Evolutionary conservation across 2,329 filamentous ascomycete species (phyloP).

Genomic region (Spiromastix sp.): DNA sequence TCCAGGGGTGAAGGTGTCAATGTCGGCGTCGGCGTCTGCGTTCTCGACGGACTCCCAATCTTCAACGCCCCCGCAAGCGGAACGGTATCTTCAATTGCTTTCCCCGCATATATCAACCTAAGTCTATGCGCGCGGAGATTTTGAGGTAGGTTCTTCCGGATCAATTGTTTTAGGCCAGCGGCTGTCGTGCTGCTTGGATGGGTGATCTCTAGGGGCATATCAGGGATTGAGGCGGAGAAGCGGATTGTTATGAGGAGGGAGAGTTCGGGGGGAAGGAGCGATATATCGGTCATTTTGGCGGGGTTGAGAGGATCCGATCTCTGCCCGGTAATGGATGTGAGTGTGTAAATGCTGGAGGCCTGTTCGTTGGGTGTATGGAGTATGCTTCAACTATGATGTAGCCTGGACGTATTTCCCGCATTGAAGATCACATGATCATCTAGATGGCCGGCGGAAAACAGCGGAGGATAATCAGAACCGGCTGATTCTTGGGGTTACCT

Average conservation of each 20-base stretch:
- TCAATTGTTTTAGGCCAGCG: conserved; percentile 68
- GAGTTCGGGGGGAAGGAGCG: conserved; percentile 9
- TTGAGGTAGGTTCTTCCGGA: conserved; percentile 59
- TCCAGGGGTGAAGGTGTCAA: not conserved
- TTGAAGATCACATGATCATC: too few relatives aligned
- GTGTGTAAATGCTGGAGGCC: too few relatives aligned
- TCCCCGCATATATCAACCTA: conserved; percentile 82
- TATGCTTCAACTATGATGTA: too few relatives aligned
- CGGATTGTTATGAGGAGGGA: conserved; percentile 70
- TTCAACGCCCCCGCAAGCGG: conserved; percentile 60
- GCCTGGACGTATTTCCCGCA: too few relatives aligned
- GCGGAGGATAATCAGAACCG: too few relatives aligned
- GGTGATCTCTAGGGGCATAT: conserved; percentile 68
- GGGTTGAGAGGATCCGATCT: too few relatives aligned
- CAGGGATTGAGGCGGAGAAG: conserved; percentile 76
- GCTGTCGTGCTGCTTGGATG: conserved; percentile 60
- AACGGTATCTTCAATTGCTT: conserved; percentile 65
- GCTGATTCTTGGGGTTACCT: too few relatives aligned
- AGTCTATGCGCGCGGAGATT: conserved; percentile 58
- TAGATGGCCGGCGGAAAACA: too few relatives aligned
- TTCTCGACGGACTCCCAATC: conserved; percentile 35
- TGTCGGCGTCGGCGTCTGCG: conserved; percentile 8
- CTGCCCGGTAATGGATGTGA: too few relatives aligned
- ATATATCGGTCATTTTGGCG: too few relatives aligned
- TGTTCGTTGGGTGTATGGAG: too few relatives aligned